Base-by-base conservation (phyloP, 805 yeast genomes). In the Millerozyma miso region DNA sequence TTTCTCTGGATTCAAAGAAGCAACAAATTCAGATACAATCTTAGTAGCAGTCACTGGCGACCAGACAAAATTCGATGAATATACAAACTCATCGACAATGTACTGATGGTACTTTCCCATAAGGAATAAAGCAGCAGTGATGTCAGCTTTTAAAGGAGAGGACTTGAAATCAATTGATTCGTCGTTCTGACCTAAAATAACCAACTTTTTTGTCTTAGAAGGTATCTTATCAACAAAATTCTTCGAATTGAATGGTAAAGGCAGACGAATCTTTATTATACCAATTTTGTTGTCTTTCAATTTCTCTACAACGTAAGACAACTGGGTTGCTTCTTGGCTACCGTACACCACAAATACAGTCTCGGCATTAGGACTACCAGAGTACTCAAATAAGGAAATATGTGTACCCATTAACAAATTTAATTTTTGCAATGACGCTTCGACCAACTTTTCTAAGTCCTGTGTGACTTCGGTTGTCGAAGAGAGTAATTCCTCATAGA, bases 331-430 rank as follows among this genome's bases (percentile, higher is more conserved):
- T 59, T 85, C 89, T 35, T 75, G 63, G 33, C 93, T 73, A 18
- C 96, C 95, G 50, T 85, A 81, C n/a, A 82, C 72, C 29, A 89
- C 91, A 60, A 86, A 82, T n/a, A 90, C 86, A 18, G 84, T 79
- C 36, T 77, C 78, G 6, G 96, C 83, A 42, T 71, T 62, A 7
- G 60, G 59, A 41, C 71, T 69, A 41, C 97, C 97, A 45, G 60
- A 65, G 63, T 83, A 88, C 62, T 86, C 88, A 55, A 86, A 85
- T 19, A 83, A 79, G 38, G 72, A 62, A 57, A 78, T 79, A 14
- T 62, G 47, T 13, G 84, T 70, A 31, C 81, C 83, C 15, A 80
- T 63, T n/a, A 73, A 60, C 15, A 65, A 50, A 65, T 83, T 84
- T 56, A 84, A 65, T 35, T 69, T 62, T 4, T 59, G 41, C 35